A percentile compares a stretch with the other conserved stretches of the same genome.
These are phyloP conservation scores for Phaffia tasmanica DNA, from an alignment of 768 basidiomycete genomes.

Conservation along the genomic window DNA sequence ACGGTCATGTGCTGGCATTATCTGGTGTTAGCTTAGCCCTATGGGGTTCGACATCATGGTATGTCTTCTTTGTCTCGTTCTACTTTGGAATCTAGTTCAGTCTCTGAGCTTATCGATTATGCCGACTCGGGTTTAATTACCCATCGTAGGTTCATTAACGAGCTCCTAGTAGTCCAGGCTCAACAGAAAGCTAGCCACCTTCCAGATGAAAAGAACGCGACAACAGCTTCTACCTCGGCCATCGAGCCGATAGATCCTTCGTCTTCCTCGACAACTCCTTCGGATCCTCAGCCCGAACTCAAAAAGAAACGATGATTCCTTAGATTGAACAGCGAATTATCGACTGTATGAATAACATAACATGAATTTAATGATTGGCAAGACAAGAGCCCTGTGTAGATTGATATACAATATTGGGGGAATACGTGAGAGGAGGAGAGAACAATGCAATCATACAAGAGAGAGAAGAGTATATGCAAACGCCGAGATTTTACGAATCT, in stretches of 20 bases:
- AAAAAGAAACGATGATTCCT: too few relatives aligned
- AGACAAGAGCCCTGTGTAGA: not conserved
- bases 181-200: not conserved
- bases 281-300: too few relatives aligned
- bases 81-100: not conserved
- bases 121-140: slow-evolving; percentile 22
- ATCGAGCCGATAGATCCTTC: not conserved
- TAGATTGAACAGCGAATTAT: too few relatives aligned
- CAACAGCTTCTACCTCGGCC: not conserved
- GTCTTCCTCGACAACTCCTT: too few relatives aligned
- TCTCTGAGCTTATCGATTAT: slow-evolving; percentile 1
- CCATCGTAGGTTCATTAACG: slow-evolving; percentile 52
- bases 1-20: slow-evolving; percentile 55
- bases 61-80: slow-evolving; percentile 28
- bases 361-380: not conserved
- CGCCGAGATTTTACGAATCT: too few relatives aligned
- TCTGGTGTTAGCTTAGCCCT: slow-evolving; percentile 56
- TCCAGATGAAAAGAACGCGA: not conserved
- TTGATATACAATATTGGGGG: not conserved
- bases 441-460: not conserved
- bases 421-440: not conserved
- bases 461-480: not conserved
- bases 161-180: slow-evolving; percentile 44
- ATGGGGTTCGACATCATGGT: slow-evolving; percentile 78
- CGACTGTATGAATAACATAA: too few relatives aligned